A percentile compares a stretch with the other conserved stretches of the same genome.
Conservation (phyloP, 306 rosid genomes). For the barrel medic (Medicago truncatula) region MtrunA17r5.0-ANR NC_053048.1:37925501-37926000, state of each 20-base stretch:
- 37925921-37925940: background rate
- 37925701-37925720: conserved; percentile 47
- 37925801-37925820: conserved; percentile 44
- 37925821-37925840: conserved; percentile 26
- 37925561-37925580: too few relatives aligned
- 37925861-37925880: conserved; percentile 47
- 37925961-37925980: too few relatives aligned
- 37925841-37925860: conserved; percentile 46
- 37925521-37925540: too few relatives aligned
- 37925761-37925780: conserved; percentile 40
- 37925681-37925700: conserved; percentile 51
- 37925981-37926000: too few relatives aligned
- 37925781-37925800: conserved; percentile 51
- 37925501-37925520: too few relatives aligned
- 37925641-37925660: conserved; percentile 47
- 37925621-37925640: conserved; percentile 16
- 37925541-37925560: too few relatives aligned
- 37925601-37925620: conserved; percentile 49
- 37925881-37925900: conserved; percentile 38
- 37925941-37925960: background rate
- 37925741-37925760: conserved; percentile 48
- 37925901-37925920: background rate
- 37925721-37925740: conserved; percentile 45
- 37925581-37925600: too few relatives aligned
- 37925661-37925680: conserved; percentile 44